Base-by-base conservation (phyloP, 2,329 filamentous ascomycete genomes). In the Fusarium ambrosium region DNA sequence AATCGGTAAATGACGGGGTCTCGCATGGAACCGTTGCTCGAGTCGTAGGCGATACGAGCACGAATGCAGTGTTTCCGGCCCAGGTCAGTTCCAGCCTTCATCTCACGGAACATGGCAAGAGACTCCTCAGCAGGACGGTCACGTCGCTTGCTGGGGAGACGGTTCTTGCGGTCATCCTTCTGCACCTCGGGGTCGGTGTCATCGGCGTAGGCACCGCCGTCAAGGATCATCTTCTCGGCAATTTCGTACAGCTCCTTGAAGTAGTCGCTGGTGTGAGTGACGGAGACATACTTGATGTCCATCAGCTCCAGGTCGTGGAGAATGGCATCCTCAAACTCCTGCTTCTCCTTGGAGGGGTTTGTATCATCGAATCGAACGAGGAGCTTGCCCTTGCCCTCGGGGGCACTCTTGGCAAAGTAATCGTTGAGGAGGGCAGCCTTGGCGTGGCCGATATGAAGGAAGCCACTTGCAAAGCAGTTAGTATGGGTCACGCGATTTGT, bases 1-100 rank as follows among this genome's bases (percentile, higher is more conserved):
- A 95, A 98, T 76, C 97, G 92, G 88, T 98, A 98, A 83, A 99
- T 97, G 84, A 98, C 95, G 14, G 97, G 97, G 83, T 99, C 97
- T 75, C 97, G 91, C 90, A 98, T 92, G 63, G 97, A 95, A 85
- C 97, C 97, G 88, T 99, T 98, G 75, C 93, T 93, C 85, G 97
- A 93, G 83, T 97, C 94, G 77, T 94, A 91, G 2, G 94, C 96
- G 78, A 98, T 94, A 88, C 97, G 98, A 68, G 97, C 97, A 70
- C 97, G 93, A 76, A 99, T 97, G 85, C 95, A 98, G 91, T 96
- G 95, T 80, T 89, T 91, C 59, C 91, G 85, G 69, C 97, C 97
- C 82, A 95, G 92, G 59, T 93, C 90, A 4, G 91, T 93, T 53
- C 93, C 95, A 66, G 90, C 89, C 87, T 95, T 97, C 97, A 99